Base-by-base conservation (phyloP, 441 rosid species). In the Dalechampia spathulata region DNA sequence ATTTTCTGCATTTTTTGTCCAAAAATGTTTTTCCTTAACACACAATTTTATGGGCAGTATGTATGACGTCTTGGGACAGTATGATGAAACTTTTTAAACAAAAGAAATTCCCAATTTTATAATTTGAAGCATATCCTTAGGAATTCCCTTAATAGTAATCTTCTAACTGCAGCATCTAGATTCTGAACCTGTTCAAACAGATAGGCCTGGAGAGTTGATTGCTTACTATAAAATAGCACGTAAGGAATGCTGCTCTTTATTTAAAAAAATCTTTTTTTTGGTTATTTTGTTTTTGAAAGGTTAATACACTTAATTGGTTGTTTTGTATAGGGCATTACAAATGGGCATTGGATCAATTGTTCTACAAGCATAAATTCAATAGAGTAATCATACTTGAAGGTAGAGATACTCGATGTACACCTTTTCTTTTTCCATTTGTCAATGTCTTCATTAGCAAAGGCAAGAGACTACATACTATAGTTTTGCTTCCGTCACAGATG, bases 221-320 rank as follows among this genome's bases (percentile, higher is more conserved):
- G 97, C 97, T 5, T 93, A 89, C 82, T 93, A 89, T 75, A 87
- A 85, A 66, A 93, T 93, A 73, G 93, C 97, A 57, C 69, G 99
- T 93, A 81, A 78, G 82, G 52, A 57, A 61, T 68, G 14, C 36
- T 60, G n/a, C n/a, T n/a, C n/a, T n/a, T n/a, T n/a, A n/a, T n/a
- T n/a, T n/a, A n/a, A n/a, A n/a, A n/a, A n/a, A n/a, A n/a, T n/a
- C n/a, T n/a, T 30, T 55, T 66, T 72, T 72, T 51, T 46, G 58
- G 46, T 8, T 51, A 22, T 56, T 26, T 15, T 59, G n/a, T 28
- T 55, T 56, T 63, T 63, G 11, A 34, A 55, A 57, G 56, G 52
- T 58, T 62, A 61, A 54, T 36, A 32, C 26, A 36, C 72, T 70
- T 58, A 60, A 57, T 48, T 57, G 15, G 20, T 61, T 65, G 34